Conservation (phyloP, 1,284 basidiomycete species). For the Kalmanozyma brasiliensis region DNA sequence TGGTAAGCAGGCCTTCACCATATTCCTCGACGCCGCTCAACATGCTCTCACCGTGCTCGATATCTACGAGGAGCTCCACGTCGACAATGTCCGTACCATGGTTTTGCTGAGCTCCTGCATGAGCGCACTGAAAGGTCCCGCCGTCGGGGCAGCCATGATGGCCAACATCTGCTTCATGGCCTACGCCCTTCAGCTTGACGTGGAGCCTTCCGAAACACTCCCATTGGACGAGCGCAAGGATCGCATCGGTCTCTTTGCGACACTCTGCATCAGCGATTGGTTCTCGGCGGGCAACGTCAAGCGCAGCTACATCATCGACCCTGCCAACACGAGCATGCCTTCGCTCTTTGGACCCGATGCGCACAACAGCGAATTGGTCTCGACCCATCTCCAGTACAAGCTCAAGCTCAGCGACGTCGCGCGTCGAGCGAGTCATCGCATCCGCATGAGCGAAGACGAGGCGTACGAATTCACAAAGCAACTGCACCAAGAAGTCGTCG, state of each 20-base stretch:
- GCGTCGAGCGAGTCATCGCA: slow-evolving; percentile 42
- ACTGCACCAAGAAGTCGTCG: slow-evolving; percentile 53
- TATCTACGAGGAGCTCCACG: slow-evolving; percentile 53
- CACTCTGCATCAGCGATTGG: slow-evolving; percentile 51
- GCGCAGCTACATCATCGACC: slow-evolving; percentile 46
- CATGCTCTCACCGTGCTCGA: slow-evolving; percentile 52
- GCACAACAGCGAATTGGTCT: slow-evolving; percentile 34
- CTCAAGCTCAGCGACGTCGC: slow-evolving; percentile 48
- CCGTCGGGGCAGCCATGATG: slow-evolving; percentile 41
- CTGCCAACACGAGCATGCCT: slow-evolving; percentile 41
- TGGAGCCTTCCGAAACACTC: slow-evolving; percentile 49
- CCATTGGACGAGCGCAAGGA: slow-evolving; percentile 45
- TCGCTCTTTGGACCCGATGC: slow-evolving; percentile 47
- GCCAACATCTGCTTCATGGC: slow-evolving; percentile 51
- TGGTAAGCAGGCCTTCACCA: slow-evolving; percentile 32
- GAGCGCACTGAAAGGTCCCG: slow-evolving; percentile 43
- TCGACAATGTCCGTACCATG: slow-evolving; percentile 53
- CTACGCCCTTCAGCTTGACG: slow-evolving; percentile 52
- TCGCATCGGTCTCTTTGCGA: slow-evolving; percentile 51
- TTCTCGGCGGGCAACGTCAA: slow-evolving; percentile 47
- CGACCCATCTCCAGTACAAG: slow-evolving; percentile 37
- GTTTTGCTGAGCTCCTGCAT: slow-evolving; percentile 34
- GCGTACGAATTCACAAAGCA: slow-evolving; percentile 52
- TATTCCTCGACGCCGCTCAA: slow-evolving; percentile 49
- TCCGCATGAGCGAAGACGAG: slow-evolving; percentile 47